A percentile compares a stretch with the other conserved stretches of the same genome.
phyloP scores from a whole-genome alignment of 2,329 filamentous ascomycete genomes.

The Microdochium bolleyi region DNA sequence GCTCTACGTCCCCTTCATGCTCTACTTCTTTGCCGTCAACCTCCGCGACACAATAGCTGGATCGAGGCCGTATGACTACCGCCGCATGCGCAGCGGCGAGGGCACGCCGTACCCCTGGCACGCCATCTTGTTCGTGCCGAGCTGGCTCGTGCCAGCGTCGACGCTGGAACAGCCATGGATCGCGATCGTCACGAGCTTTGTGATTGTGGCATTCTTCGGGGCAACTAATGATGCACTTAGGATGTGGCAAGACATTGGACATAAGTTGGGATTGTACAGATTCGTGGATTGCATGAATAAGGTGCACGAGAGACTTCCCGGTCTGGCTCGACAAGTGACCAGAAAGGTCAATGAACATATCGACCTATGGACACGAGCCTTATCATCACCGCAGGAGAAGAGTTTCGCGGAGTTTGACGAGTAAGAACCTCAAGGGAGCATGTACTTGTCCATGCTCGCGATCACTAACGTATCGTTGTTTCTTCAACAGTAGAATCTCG shows the following conservation, averaged over 20 bases:
- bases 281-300: not conserved
- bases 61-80: constrained; percentile 29
- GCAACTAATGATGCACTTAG: constrained; percentile 45
- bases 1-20: constrained; percentile 40
- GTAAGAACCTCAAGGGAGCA: too few relatives aligned
- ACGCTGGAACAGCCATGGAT: constrained; percentile 41
- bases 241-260: constrained; percentile 28
- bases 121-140: constrained; percentile 36
- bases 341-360: not conserved
- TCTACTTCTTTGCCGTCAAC: constrained; percentile 32
- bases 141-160: constrained; percentile 26
- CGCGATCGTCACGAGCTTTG: constrained; percentile 33
- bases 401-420: not conserved
- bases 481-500: not conserved
- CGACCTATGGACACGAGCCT: not conserved
- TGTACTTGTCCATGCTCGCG: too few relatives aligned
- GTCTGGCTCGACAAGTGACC: not conserved
- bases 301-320: too few relatives aligned
- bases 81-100: constrained; percentile 26
- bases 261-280: not conserved
- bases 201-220: constrained; percentile 47
- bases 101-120: constrained; percentile 31
- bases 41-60: constrained; percentile 18
- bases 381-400: not conserved
- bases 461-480: too few relatives aligned